Conservation (phyloP, 116 monocot genomes). For the Phalaenopsis hybrid region DNA sequence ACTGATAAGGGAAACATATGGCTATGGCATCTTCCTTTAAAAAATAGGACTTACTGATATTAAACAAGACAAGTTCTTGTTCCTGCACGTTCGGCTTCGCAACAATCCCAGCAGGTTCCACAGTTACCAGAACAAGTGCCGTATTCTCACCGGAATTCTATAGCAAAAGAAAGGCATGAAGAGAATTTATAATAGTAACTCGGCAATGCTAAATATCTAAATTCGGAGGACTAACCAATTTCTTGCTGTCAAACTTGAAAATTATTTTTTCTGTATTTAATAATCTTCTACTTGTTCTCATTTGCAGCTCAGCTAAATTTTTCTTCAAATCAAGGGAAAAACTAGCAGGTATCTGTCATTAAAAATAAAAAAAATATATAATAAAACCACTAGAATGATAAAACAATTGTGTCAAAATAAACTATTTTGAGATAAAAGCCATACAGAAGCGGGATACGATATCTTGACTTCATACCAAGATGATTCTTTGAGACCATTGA, state of each 20-base stretch:
- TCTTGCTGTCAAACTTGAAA: conserved; percentile 36
- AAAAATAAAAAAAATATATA: background rate
- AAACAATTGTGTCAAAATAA: background rate
- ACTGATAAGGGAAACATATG: background rate
- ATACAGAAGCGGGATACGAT: conserved; percentile 88
- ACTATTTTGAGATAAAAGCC: conserved; percentile 20
- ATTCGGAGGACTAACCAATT: conserved; percentile 23
- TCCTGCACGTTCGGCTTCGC: conserved; percentile 49
- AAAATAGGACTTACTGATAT: conserved; percentile 49
- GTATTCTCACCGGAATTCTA: conserved; percentile 20
- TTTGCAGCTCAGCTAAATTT: conserved; percentile 18
- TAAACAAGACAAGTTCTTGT: conserved; percentile 55
- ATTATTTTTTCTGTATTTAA: conserved; percentile 84
- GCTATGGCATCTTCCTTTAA: background rate
- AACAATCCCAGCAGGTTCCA: conserved; percentile 67
- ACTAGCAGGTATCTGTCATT: conserved; percentile 65
- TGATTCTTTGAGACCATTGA: conserved; percentile 45
- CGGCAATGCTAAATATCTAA: background rate
- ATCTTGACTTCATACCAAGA: conserved; percentile 87
- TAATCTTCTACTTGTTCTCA: conserved; percentile 52
- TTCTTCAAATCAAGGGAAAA: conserved; percentile 59
- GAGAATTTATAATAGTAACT: background rate
- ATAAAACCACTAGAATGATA: background rate
- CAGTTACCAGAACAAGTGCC: conserved; percentile 50
- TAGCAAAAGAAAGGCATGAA: conserved; percentile 11